Conservation (phyloP, 1,284 basidiomycete genomes). For the Heterobasidion annosum region DNA sequence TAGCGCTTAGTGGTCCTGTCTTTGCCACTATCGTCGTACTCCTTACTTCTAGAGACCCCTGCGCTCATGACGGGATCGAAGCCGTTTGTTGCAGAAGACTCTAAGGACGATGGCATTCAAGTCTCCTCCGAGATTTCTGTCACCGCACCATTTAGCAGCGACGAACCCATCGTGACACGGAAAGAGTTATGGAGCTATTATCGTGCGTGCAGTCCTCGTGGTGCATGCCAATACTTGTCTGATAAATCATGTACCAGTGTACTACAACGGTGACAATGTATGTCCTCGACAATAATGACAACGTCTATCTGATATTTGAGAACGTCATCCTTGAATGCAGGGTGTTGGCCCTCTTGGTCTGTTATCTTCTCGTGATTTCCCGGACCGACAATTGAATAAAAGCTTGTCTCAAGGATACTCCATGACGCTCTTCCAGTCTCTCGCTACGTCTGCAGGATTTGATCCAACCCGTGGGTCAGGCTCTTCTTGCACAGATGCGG, state of each 20-base stretch:
- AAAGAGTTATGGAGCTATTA: slow-evolving; percentile 70
- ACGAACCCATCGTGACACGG: slow-evolving; percentile 50
- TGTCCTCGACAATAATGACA: slow-evolving; percentile 8
- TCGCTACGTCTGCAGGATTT: slow-evolving; percentile 59
- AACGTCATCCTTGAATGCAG: slow-evolving; percentile 13
- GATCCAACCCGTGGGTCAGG: slow-evolving; percentile 60
- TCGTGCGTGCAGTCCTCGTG: slow-evolving; percentile 27
- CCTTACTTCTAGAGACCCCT: not conserved
- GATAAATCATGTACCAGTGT: slow-evolving; percentile 30
- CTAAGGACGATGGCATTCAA: not conserved
- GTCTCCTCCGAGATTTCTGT: slow-evolving; percentile 8
- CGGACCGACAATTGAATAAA: not conserved
- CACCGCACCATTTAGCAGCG: slow-evolving; percentile 26
- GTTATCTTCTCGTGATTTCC: slow-evolving; percentile 3
- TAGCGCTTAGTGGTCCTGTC: too few relatives aligned
- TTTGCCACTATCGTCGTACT: not conserved
- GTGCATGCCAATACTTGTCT: not conserved
- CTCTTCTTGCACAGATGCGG: slow-evolving; percentile 45
- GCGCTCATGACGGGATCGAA: slow-evolving; percentile 1
- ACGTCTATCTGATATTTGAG: not conserved
- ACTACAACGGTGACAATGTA: slow-evolving; percentile 68
- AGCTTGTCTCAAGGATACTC: slow-evolving; percentile 34
- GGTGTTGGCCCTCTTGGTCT: slow-evolving; percentile 50
- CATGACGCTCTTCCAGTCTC: slow-evolving; percentile 65
- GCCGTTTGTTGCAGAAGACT: not conserved